Base-by-base conservation (phyloP, 2,329 filamentous ascomycete genomes). In the Talaromyces sp. region DNA sequence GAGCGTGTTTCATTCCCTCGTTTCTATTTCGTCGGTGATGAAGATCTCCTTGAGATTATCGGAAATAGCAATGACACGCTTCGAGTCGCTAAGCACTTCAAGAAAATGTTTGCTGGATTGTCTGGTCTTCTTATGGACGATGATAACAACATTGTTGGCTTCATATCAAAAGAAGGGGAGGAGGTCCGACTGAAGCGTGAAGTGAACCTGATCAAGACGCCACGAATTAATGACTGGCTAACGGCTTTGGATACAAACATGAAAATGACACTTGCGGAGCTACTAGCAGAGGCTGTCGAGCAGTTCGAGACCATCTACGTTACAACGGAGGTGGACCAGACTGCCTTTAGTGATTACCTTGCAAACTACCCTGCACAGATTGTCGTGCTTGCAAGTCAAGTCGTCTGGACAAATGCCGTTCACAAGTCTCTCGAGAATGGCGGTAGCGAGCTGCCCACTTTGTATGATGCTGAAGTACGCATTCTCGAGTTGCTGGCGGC, bases 1-100 rank as follows among this genome's bases (percentile, higher is more conserved):
- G 95, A 99, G 78, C 89, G 95, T 77, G 90, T 98, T 0, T 96
- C 94, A 0, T 99, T 99, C 80, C 95, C 95, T 52, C 88, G 95
- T 62, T 99, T 99, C 82, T 99, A 99, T 81, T 99, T 99, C 70
- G 96, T 99, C 61, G 95, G 95, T 75, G 96, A 99, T 70, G 96
- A 99, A 73, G 95, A 99, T 77, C 81, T 99, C 61, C 83, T 99
- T 28, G 95, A 99, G 76, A 99, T 99, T 79, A 99, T 99, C 66
- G 95, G 95, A 73, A 99, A 99, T 76, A 98, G 94, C 79, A 97
- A 97, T 71, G 95, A 99, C 72, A 96, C 94, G 9, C 80, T 95
- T 64, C 92, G 95, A 60, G 96, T 99, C 67, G 92, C 95, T 47
- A 99, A 99, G 76, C 96, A 99, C 80, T 92, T 99, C 82, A 94